phyloP scores from a whole-genome alignment of 2,329 filamentous ascomycete genomes.

The Paecilomyces sp. region DNA sequence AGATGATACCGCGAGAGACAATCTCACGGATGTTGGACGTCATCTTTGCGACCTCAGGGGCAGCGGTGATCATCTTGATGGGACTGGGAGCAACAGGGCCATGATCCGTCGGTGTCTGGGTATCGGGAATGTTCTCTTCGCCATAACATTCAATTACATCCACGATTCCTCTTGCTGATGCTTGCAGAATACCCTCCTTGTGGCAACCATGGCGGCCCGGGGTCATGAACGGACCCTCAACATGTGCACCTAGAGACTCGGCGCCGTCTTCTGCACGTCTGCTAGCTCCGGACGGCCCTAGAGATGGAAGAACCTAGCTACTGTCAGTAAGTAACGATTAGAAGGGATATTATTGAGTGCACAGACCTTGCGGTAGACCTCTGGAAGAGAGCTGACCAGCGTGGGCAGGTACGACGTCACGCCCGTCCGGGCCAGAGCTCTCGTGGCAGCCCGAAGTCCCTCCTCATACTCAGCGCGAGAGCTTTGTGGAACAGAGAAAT shows the following conservation, averaged over 20 bases:
- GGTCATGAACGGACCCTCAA: conserved; percentile 82
- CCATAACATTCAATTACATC: conserved; percentile 57
- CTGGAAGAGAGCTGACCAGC: conserved; percentile 64
- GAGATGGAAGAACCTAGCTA: conserved; percentile 56
- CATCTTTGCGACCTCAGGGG: conserved; percentile 73
- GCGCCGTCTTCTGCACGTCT: conserved; percentile 62
- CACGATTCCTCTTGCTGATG: conserved; percentile 52
- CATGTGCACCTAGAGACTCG: conserved; percentile 83
- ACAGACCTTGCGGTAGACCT: conserved; percentile 69
- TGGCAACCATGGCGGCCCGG: conserved; percentile 82
- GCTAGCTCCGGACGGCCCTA: conserved; percentile 61
- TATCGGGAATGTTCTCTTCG: conserved; percentile 50
- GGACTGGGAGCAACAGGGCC: conserved; percentile 13
- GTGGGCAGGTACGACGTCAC: conserved; percentile 87
- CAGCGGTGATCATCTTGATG: conserved; percentile 78
- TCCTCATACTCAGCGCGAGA: conserved; percentile 64
- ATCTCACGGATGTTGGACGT: conserved; percentile 61
- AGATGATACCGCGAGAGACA: conserved; percentile 59
- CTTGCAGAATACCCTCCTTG: conserved; percentile 62
- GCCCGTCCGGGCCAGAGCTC: conserved; percentile 64
- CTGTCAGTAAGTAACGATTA: neutral
- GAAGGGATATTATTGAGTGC: neutral
- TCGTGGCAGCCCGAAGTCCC: conserved; percentile 65
- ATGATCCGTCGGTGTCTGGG: neutral
- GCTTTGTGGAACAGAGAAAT: conserved; percentile 70